Evolutionary conservation across 1,284 basidiomycete species (phyloP).

Genomic region (Cryptococcus hybrid): DNA sequence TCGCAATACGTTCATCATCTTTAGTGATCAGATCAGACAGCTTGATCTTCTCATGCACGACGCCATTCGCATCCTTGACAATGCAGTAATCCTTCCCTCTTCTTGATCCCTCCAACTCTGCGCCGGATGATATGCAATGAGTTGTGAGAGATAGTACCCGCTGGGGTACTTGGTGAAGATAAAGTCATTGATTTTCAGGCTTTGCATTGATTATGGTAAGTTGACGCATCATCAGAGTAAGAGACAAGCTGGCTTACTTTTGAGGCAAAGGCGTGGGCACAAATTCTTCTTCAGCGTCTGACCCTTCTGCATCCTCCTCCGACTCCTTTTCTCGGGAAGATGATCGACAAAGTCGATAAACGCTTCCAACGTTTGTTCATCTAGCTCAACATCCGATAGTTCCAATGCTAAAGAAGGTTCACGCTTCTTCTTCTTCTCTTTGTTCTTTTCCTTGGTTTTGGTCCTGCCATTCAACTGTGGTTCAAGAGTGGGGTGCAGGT

Average conservation of each 20-base stretch:
- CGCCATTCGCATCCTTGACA: conserved; percentile 11
- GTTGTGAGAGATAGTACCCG: conserved; percentile 7
- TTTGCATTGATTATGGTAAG: not conserved
- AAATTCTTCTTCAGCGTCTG: not conserved
- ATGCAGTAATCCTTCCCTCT: conserved; percentile 15
- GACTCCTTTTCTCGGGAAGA: not conserved
- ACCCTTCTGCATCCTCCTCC: not conserved
- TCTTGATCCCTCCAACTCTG: conserved; percentile 7
- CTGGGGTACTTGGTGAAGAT: conserved; percentile 4
- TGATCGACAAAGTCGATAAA: not conserved
- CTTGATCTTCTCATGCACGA: conserved; percentile 3
- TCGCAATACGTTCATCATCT: conserved; percentile 24
- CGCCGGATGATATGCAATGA: conserved; percentile 15
- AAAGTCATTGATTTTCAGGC: conserved; percentile 1
- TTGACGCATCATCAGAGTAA: not conserved
- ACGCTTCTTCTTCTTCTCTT: too few species aligned
- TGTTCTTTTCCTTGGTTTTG: too few species aligned
- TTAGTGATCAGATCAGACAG: conserved; percentile 16
- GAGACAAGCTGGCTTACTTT: conserved; percentile 1
- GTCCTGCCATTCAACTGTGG: too few species aligned
- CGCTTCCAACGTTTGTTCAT: not conserved
- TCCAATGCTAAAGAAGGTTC: too few species aligned
- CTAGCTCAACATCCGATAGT: conserved; percentile 8
- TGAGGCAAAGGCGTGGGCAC: not conserved
- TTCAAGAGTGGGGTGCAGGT: too few species aligned